Conservation (phyloP, 352 stramenopile species). For the Phytopythium sindhum region DNA sequence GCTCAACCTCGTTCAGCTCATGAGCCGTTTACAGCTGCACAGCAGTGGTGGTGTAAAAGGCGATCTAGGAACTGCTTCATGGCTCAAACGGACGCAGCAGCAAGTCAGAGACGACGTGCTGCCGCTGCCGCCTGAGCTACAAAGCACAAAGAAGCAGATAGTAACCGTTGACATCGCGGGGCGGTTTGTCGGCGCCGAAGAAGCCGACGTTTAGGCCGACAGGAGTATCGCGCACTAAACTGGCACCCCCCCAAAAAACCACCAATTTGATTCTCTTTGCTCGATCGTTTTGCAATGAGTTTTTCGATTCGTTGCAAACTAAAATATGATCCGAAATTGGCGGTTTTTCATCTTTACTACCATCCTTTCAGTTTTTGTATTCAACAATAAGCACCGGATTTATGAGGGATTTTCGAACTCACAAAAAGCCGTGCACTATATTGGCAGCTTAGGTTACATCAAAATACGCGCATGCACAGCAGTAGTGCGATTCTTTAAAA, state of each 20-base stretch:
- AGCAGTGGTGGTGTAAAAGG: background rate
- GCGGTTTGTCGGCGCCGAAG: background rate
- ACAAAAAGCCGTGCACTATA: no score
- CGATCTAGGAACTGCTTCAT: background rate
- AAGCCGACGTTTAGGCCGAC: background rate
- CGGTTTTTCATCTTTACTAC: no score
- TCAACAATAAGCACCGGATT: no score
- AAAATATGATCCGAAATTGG: no score
- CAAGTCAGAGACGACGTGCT: background rate
- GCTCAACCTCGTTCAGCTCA: background rate
- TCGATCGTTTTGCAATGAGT: background rate
- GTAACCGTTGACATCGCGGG: conserved; percentile 1
- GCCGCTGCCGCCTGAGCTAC: background rate
- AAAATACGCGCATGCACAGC: no score
- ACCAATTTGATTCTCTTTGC: no score
- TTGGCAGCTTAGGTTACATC: no score
- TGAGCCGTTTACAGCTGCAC: background rate
- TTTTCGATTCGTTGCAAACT: no score
- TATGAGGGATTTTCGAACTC: no score
- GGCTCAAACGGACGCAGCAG: background rate
- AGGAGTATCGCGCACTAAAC: conserved; percentile 1
- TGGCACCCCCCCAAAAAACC: background rate
- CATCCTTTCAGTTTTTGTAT: no score
- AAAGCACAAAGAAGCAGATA: background rate
- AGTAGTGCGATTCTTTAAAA: no score